Base-by-base conservation (phyloP, 164 flowering plant genomes). In the Liriodendron chinense region DNA sequence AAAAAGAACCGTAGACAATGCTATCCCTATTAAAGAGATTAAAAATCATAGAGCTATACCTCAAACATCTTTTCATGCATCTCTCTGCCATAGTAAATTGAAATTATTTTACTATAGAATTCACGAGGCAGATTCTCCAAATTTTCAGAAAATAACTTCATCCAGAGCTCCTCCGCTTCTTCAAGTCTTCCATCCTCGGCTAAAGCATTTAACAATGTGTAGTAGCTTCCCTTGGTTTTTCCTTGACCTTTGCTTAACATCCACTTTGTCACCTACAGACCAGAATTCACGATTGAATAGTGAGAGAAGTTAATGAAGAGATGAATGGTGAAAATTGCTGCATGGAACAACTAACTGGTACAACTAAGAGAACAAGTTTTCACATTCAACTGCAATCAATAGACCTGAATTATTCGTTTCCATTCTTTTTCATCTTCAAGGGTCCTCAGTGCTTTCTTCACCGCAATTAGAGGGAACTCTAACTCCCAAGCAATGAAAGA, bases 181-280 rank as follows among this genome's bases (percentile, higher is more conserved):
- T 91, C 97, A 73, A 94, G 82, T 81, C 98, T 87, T 7, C 79
- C 95, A 83, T 94, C 97, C 72, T 90, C 91, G 26, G 89, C 90
- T 63, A 94, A 86, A 64, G 98, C 97, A 85, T 88, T 91, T 56
- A 93, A 72, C 68, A 93, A 79, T 3, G 85, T 85, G 80, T 76
- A 89, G 78, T 93, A 92, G 65, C 90, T 93, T 68, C 97, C 97
- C 96, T 87, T 92, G 75, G 98, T 94, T 84, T 86, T 89, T 34
- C 98, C 97, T 85, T 94, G 98, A 59, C 98, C 98, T 86, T 94
- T 94, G 84, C 94, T 94, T 68, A 94, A 65, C 97, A 94, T 94
- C 98, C 98, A 94, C 79, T 94, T 94, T 14, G 91, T 85, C 79
- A 94, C 89, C 98, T 94, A 74, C 64, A 47, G 3, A 22, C 57